phyloP scores from a whole-genome alignment of 371 early-diverging fungal species.

The Apophysomyces trapeziformis region DNA sequence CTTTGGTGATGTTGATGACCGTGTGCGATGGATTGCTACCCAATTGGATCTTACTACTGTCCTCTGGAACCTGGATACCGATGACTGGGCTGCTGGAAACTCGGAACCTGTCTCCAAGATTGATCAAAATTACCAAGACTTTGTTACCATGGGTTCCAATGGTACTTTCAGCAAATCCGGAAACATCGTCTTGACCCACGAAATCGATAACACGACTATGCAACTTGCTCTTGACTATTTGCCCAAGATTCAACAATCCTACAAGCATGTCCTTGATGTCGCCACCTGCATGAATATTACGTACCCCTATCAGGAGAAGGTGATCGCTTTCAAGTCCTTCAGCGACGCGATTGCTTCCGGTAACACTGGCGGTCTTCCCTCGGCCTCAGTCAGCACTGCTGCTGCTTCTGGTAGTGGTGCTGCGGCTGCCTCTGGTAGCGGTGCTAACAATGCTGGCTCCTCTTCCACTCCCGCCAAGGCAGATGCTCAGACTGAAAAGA shows the following conservation, averaged over 20 bases:
- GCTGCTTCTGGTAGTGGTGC: conserved; percentile 22
- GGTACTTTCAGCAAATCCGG: conserved; percentile 45
- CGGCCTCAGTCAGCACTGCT: conserved; percentile 14
- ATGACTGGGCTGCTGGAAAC: conserved; percentile 47
- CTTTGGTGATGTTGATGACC: conserved; percentile 58
- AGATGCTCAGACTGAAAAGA: neutral
- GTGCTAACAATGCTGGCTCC: neutral
- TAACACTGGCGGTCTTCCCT: conserved; percentile 12
- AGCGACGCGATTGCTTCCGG: conserved; percentile 19
- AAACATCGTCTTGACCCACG: conserved; percentile 54
- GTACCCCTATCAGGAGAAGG: conserved; percentile 50
- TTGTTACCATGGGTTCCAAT: conserved; percentile 46
- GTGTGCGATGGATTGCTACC: conserved; percentile 57
- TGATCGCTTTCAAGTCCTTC: conserved; percentile 31
- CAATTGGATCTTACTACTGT: conserved; percentile 53
- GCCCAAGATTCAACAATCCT: conserved; percentile 39
- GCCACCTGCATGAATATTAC: conserved; percentile 56
- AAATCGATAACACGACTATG: conserved; percentile 58
- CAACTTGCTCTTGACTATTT: conserved; percentile 40
- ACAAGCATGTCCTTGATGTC: conserved; percentile 49
- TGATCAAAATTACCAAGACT: conserved; percentile 36
- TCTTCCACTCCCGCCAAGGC: conserved; percentile 5
- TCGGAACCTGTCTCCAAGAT: conserved; percentile 30
- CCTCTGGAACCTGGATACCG: conserved; percentile 53
- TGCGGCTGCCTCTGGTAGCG: neutral